These are phyloP conservation scores for Dioszegia aurantiaca DNA, from an alignment of 768 basidiomycete genomes.

Conservation along the genomic window DNA sequence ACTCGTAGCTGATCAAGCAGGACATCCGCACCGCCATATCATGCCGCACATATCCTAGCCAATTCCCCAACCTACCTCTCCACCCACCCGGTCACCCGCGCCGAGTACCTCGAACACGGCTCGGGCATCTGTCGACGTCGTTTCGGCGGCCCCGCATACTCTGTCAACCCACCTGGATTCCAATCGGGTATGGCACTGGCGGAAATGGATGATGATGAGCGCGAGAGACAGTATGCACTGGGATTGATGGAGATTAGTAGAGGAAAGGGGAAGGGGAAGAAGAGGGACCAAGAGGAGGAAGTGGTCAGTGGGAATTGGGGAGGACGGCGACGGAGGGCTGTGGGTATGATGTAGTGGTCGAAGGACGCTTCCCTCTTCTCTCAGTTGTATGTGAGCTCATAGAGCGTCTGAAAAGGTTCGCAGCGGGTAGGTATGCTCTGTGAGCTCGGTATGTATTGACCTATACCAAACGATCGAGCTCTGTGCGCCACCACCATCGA, in stretches of 20 bases:
- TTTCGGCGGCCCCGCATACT: slow-evolving; percentile 56
- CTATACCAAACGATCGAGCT: too few species aligned
- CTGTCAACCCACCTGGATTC: slow-evolving; percentile 39
- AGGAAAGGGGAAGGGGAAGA: slow-evolving; percentile 23
- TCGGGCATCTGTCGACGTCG: slow-evolving; percentile 71
- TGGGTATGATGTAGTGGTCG: slow-evolving; percentile 9
- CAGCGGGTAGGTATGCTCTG: too few species aligned
- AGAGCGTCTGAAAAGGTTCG: too few species aligned
- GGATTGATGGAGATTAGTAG: slow-evolving; percentile 31
- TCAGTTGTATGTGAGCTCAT: too few species aligned
- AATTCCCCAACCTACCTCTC: slow-evolving; percentile 59
- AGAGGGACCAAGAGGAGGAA: slow-evolving; percentile 40
- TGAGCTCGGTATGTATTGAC: too few species aligned
- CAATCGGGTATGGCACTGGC: slow-evolving; percentile 19
- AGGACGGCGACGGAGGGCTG: slow-evolving; percentile 36
- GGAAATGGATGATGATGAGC: slow-evolving; percentile 42
- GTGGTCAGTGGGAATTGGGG: slow-evolving; percentile 48
- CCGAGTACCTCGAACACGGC: slow-evolving; percentile 82
- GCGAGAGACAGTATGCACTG: slow-evolving; percentile 44
- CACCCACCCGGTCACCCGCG: slow-evolving; percentile 64
- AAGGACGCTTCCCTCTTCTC: not conserved
- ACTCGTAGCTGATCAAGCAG: slow-evolving; percentile 16
- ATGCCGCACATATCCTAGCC: slow-evolving; percentile 56
- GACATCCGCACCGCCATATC: slow-evolving; percentile 40
- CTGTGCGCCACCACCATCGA: not conserved